These are phyloP conservation scores for Aspergillus nidulans DNA, from an alignment of 495 filamentous ascomycete genomes.

Conservation along the genomic window DNA sequence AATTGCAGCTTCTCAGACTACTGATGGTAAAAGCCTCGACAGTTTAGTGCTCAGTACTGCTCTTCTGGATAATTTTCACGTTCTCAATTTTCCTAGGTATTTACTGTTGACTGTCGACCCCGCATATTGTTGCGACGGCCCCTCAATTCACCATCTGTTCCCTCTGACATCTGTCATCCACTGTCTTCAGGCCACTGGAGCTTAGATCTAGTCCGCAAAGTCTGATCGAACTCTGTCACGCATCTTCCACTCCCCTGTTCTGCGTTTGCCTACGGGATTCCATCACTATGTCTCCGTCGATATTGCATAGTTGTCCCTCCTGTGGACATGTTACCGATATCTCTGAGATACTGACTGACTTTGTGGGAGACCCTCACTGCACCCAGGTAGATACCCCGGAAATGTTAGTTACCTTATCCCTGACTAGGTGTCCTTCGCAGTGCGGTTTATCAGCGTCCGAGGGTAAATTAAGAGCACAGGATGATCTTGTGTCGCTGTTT, in stretches of 20 bases:
- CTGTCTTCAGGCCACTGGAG: too few relatives aligned
- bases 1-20: too few relatives aligned
- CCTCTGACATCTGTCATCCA: neutral
- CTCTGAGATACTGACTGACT: conserved; percentile 26
- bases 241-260: neutral
- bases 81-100: too few relatives aligned
- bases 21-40: too few relatives aligned
- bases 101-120: neutral
- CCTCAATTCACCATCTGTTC: neutral
- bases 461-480: conserved; percentile 49
- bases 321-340: conserved; percentile 36
- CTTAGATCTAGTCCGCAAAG: neutral
- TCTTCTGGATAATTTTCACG: neutral
- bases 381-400: conserved; percentile 29
- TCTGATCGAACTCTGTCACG: neutral
- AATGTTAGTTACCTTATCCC: neutral
- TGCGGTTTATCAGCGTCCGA: conserved; percentile 38
- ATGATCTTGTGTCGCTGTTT: conserved; percentile 67
- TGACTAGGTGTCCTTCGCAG: conserved; percentile 22
- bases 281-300: conserved; percentile 29
- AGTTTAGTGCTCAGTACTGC: neutral
- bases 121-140: neutral
- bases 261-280: neutral
- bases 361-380: conserved; percentile 33
- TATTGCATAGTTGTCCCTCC: conserved; percentile 34